phyloP scores from a whole-genome alignment of 139 green algal species.

The Closterium sp. region DNA sequence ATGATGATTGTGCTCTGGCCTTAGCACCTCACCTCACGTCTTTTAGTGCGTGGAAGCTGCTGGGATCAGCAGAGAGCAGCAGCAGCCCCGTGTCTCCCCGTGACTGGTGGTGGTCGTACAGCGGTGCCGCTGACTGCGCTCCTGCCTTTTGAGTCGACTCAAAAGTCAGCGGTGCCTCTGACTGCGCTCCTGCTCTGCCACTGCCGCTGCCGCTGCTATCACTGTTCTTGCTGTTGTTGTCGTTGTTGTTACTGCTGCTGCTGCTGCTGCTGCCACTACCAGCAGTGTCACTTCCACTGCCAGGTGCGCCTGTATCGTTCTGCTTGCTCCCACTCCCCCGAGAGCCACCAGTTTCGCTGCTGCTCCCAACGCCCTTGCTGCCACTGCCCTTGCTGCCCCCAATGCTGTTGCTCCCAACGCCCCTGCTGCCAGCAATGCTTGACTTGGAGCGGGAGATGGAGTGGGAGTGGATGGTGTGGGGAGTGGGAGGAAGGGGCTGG shows the following conservation, averaged over 20 bases:
- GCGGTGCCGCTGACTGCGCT: no score
- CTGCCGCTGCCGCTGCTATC: no score
- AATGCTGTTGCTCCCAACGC: no score
- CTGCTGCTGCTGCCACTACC: background rate
- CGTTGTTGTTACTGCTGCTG: background rate
- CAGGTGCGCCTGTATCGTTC: no score
- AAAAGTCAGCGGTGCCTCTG: background rate
- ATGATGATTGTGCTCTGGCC: no score
- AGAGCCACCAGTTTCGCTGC: no score
- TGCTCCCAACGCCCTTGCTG: no score
- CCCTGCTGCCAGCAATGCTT: no score
- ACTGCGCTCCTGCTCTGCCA: background rate
- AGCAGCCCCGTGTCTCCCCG: background rate
- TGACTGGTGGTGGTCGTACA: background rate
- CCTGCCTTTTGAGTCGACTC: background rate
- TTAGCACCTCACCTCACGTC: conserved; percentile 15
- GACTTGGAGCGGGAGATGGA: background rate
- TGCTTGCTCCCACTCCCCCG: no score
- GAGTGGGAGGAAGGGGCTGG: background rate
- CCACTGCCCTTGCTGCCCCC: no score
- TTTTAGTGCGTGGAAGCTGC: conserved; percentile 18
- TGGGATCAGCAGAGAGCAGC: conserved; percentile 8
- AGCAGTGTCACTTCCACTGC: no score
- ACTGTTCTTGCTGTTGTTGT: background rate
- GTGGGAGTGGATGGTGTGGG: background rate